Conservation (phyloP, 78 protist genomes). For the Dictyostelium capitatum region DNA sequence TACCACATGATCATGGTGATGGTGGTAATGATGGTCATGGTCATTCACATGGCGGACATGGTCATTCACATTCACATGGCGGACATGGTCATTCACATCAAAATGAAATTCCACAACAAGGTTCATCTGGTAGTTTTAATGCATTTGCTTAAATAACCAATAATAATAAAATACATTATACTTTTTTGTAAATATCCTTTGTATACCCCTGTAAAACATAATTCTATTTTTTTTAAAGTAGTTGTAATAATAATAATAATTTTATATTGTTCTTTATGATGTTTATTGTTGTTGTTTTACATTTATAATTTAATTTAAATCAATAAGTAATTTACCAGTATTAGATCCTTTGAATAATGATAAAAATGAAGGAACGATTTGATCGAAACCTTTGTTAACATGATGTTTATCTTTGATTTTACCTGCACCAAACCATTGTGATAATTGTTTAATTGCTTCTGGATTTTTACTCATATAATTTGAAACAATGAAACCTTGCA, state of each 20-base stretch:
- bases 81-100: conserved; percentile 37
- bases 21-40: not conserved
- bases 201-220: too few species aligned
- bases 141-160: not conserved
- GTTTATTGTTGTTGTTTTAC: not conserved
- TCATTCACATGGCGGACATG: conserved; percentile 36
- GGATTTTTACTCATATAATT: not conserved
- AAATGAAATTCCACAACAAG: not conserved
- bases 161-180: not conserved
- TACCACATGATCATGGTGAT: conserved; percentile 63
- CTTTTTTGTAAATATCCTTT: too few species aligned
- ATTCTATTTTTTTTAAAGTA: too few species aligned
- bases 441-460: not conserved
- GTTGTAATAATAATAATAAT: too few species aligned
- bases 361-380: not conserved
- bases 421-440: not conserved
- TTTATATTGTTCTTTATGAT: not conserved
- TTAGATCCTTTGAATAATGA: not conserved
- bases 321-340: not conserved
- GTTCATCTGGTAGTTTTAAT: not conserved
- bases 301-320: not conserved
- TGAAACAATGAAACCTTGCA: conserved; percentile 79
- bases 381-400: not conserved
- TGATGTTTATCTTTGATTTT: conserved; percentile 1
- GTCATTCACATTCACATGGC: conserved; percentile 37